A percentile compares a stretch with the other conserved stretches of the same genome.
These are phyloP conservation scores for Striga hermonthica DNA, from an alignment of 305 asterid species.

Conservation along the genomic window DNA sequence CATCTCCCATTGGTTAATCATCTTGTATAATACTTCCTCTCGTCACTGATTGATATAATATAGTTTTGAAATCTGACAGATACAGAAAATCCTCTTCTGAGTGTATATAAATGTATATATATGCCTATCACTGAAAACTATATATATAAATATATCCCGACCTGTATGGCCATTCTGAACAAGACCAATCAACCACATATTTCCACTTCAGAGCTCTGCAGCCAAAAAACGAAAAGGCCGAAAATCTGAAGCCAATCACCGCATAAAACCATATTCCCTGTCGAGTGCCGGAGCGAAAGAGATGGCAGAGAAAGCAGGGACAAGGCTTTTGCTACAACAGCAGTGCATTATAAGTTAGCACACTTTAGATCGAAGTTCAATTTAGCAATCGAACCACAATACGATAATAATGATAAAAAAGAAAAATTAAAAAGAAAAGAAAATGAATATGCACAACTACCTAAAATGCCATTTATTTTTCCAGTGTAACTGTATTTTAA, in stretches of 20 bases:
- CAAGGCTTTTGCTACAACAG: neutral
- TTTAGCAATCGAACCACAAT: too few species aligned
- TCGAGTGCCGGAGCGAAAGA: conserved; percentile 7
- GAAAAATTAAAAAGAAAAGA: too few species aligned
- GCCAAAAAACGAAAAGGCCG: conserved; percentile 14
- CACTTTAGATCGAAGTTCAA: too few species aligned
- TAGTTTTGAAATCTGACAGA: conserved; percentile 31
- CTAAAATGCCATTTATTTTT: too few species aligned
- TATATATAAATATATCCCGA: conserved; percentile 23
- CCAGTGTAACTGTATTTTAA: too few species aligned
- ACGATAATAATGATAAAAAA: too few species aligned
- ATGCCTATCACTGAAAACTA: conserved; percentile 25
- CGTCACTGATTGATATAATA: conserved; percentile 14
- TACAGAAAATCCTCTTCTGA: conserved; percentile 27
- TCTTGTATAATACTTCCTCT: conserved; percentile 19
- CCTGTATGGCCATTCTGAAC: conserved; percentile 33
- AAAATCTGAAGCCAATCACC: neutral
- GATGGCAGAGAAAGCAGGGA: conserved; percentile 3
- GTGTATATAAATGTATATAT: conserved; percentile 13
- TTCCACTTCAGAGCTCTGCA: conserved; percentile 33
- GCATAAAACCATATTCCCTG: conserved; percentile 12
- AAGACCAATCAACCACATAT: conserved; percentile 13
- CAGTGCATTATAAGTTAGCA: neutral
- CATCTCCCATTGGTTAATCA: conserved; percentile 18
- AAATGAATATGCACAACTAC: too few species aligned